These are phyloP conservation scores for Lentithecium fluviatile DNA, from an alignment of 495 filamentous ascomycete species.

Conservation along the genomic window DNA sequence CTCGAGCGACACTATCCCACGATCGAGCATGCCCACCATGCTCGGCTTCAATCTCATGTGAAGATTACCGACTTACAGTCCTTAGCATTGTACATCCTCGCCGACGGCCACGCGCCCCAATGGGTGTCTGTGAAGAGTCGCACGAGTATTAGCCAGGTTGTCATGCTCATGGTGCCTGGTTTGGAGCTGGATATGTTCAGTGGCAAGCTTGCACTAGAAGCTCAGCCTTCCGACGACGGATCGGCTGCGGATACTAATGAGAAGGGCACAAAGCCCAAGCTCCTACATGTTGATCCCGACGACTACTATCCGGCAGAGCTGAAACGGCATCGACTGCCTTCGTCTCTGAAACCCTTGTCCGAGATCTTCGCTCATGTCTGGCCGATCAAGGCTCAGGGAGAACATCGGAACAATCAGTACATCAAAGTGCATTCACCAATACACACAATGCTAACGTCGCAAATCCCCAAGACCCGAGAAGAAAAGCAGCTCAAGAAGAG, in stretches of 20 bases:
- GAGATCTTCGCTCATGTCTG: conserved; percentile 83
- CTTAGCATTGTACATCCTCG: conserved; percentile 83
- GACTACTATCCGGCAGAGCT: conserved; percentile 75
- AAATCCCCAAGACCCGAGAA: conserved; percentile 62
- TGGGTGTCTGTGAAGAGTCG: conserved; percentile 83
- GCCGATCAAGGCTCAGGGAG: conserved; percentile 83
- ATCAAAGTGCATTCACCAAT: conserved; percentile 80
- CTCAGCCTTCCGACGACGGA: not conserved
- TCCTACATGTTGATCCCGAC: conserved; percentile 41
- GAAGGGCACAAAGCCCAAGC: not conserved
- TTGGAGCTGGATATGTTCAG: conserved; percentile 89
- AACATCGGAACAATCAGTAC: conserved; percentile 58
- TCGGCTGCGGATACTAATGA: not conserved
- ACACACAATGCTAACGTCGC: conserved; percentile 70
- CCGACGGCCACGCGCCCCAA: conserved; percentile 77
- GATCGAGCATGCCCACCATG: conserved; percentile 64
- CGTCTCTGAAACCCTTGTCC: conserved; percentile 66
- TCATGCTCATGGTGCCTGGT: conserved; percentile 91
- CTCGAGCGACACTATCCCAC: conserved; percentile 62
- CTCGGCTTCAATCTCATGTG: conserved; percentile 69
- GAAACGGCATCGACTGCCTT: conserved; percentile 57
- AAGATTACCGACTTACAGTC: conserved; percentile 76
- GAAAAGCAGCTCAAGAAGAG: conserved; percentile 52
- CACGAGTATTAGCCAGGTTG: conserved; percentile 73
- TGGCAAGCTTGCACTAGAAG: conserved; percentile 49